Conservation (phyloP, 257 asterid species). For the Fraxinus anomala region DNA sequence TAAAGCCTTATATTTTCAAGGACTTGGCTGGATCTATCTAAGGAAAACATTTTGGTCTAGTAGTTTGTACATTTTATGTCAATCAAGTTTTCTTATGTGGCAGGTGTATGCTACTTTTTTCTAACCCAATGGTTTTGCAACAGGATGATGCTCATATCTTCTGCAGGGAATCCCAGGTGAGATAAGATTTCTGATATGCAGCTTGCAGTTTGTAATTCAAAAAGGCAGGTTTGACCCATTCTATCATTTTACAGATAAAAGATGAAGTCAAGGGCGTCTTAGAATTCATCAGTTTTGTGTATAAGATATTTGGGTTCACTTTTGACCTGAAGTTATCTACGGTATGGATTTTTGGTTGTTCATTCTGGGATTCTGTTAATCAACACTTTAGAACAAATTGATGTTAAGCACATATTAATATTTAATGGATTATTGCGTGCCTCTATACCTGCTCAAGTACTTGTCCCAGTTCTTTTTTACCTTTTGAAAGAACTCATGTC, state of each 20-base stretch:
- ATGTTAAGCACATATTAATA: not conserved
- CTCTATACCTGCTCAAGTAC: not conserved
- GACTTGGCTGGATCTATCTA: not conserved
- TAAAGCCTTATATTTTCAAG: slow-evolving; percentile 8
- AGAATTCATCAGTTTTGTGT: slow-evolving; percentile 76
- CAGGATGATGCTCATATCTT: slow-evolving; percentile 99
- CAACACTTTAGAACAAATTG: not conserved
- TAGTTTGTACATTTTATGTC: slow-evolving; percentile 11
- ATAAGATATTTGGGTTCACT: slow-evolving; percentile 81
- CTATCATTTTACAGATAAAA: slow-evolving; percentile 57
- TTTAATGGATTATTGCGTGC: not conserved
- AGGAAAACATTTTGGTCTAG: not conserved
- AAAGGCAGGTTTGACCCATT: slow-evolving; percentile 25
- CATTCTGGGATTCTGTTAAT: slow-evolving; percentile 10
- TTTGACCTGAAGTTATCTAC: slow-evolving; percentile 94
- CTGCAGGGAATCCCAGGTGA: slow-evolving; percentile 96
- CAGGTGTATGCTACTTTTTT: slow-evolving; percentile 21
- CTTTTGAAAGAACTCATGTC: not conserved
- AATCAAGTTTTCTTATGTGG: slow-evolving; percentile 19
- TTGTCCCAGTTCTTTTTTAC: not conserved
- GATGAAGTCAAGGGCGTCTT: slow-evolving; percentile 89
- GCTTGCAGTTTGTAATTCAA: not conserved
- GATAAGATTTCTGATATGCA: slow-evolving; percentile 26
- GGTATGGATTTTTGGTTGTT: slow-evolving; percentile 47
- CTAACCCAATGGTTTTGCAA: slow-evolving; percentile 32